A percentile compares a stretch with the other conserved stretches of the same genome.
phyloP scores from a whole-genome alignment of 805 yeast species.

The Ogataea sp. region DNA sequence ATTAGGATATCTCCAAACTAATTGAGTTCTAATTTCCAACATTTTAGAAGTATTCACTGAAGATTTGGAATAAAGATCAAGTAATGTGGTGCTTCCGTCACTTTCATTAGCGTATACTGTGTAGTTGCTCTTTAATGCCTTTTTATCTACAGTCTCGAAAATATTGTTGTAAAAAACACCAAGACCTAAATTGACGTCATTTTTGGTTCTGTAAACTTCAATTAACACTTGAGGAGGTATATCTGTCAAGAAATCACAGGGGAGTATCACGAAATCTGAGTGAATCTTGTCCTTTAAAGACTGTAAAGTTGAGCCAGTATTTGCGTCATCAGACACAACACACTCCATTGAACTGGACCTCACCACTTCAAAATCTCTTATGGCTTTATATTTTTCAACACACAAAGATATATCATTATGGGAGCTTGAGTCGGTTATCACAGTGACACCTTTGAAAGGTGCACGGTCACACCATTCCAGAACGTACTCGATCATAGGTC shows the following conservation, averaged over 20 bases:
- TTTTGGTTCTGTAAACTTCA: slow-evolving; percentile 73
- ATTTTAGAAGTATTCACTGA: slow-evolving; percentile 66
- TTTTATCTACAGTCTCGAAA: slow-evolving; percentile 73
- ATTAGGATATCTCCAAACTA: slow-evolving; percentile 84
- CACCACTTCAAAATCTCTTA: slow-evolving; percentile 27
- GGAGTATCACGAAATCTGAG: slow-evolving; percentile 68
- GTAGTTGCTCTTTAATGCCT: slow-evolving; percentile 58
- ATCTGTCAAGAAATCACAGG: slow-evolving; percentile 92
- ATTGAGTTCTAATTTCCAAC: slow-evolving; percentile 71
- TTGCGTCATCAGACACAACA: slow-evolving; percentile 35
- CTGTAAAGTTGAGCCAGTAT: slow-evolving; percentile 58
- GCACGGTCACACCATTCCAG: slow-evolving; percentile 92
- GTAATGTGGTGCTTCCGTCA: slow-evolving; percentile 37
- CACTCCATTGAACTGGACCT: slow-evolving; percentile 31
- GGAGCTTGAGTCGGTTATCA: slow-evolving; percentile 44
- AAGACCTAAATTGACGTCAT: slow-evolving; percentile 61
- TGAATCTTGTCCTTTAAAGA: slow-evolving; percentile 34
- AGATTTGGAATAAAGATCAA: slow-evolving; percentile 67
- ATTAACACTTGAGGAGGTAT: slow-evolving; percentile 83
- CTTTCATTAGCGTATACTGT: slow-evolving; percentile 50
- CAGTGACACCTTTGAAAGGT: slow-evolving; percentile 59
- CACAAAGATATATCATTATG: slow-evolving; percentile 38
- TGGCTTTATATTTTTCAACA: slow-evolving; percentile 37
- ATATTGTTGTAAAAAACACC: slow-evolving; percentile 69
- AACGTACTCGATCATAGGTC: slow-evolving; percentile 80